Conservation (phyloP, 306 rosid species). For the Cicer pinnatifidum region DNA sequence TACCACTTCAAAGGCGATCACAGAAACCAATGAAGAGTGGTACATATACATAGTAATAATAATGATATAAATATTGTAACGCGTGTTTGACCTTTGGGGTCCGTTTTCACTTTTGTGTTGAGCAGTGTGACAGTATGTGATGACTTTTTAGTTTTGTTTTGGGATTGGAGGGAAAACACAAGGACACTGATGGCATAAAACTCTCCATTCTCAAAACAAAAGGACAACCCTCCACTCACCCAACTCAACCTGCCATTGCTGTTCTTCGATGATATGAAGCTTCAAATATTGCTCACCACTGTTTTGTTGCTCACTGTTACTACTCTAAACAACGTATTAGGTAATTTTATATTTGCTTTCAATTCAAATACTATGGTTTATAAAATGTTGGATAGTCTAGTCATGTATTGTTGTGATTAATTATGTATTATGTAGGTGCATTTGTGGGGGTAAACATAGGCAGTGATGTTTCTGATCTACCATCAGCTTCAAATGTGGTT, state of each 20-base stretch:
- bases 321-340: slow-evolving; percentile 33
- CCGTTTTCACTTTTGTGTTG: slow-evolving; percentile 22
- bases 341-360: not conserved
- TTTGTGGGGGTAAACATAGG: slow-evolving; percentile 89
- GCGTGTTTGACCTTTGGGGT: slow-evolving; percentile 41
- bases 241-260: not conserved
- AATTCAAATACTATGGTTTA: no score
- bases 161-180: slow-evolving; percentile 33
- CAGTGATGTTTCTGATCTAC: slow-evolving; percentile 70
- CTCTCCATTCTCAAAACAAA: slow-evolving; percentile 7
- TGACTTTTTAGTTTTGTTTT: slow-evolving; percentile 4
- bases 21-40: no score
- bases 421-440: slow-evolving; percentile 64
- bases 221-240: not conserved
- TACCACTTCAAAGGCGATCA: no score
- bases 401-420: not conserved
- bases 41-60: not conserved
- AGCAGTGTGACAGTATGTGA: slow-evolving; percentile 31
- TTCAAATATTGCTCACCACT: slow-evolving; percentile 7
- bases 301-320: slow-evolving; percentile 14
- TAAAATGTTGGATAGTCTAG: not conserved
- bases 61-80: slow-evolving; percentile 5
- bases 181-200: not conserved
- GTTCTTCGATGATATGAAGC: slow-evolving; percentile 16
- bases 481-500: slow-evolving; percentile 66